Evolutionary conservation across 1,284 basidiomycete species (phyloP), one percentile per base, ranked within the genome.

Genomic region (Coniferiporia weirii): DNA sequence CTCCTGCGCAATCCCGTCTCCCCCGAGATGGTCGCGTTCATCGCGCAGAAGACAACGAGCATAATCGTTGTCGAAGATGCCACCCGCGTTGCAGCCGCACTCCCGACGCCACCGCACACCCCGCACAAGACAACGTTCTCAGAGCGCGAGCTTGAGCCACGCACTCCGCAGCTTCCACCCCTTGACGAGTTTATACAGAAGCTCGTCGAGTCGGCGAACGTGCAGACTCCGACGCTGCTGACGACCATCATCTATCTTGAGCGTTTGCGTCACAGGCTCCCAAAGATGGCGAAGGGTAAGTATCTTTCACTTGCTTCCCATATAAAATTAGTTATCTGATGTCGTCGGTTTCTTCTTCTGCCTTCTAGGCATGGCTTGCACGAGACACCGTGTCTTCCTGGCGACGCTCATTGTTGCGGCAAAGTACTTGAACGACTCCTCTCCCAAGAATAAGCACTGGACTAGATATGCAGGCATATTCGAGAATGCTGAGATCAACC

Each of bases 371-470:
- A 88, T 95, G 80, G 84, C 90, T 22, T 96, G 92, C 73, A 95
- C 95, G 4, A 84, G 93, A 54, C 95, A 98, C 72, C 89, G 96
- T 52, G 89, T 98, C 64, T 98, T 99, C 75, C 82, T 99, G 65
- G 95, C 96, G 43, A 89, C 91, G 0, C 85, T 98, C 68, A 98
- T 99, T 73, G 91, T 95, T 52, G 89, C 96, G 34, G 91, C 95
- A 66, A 99, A 99, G 76, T 98, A 98, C 75, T 84, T 98, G 69
- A 98, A 99, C 75, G 95, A 98, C 76, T 93, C 92, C 34, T 89
- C 88, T 46, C 92, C 92, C 13, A 98, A 96, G 80, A 98, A 98
- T 79, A 85, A 86, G 73, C 93, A 98, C 78, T 98, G 95, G 95
- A 81, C 84, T 57, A 71, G 74, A 57, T 93, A 95, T 72, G 91